phyloP scores from a whole-genome alignment of 805 yeast genomes.

The Yarrowia divulgata region DNA sequence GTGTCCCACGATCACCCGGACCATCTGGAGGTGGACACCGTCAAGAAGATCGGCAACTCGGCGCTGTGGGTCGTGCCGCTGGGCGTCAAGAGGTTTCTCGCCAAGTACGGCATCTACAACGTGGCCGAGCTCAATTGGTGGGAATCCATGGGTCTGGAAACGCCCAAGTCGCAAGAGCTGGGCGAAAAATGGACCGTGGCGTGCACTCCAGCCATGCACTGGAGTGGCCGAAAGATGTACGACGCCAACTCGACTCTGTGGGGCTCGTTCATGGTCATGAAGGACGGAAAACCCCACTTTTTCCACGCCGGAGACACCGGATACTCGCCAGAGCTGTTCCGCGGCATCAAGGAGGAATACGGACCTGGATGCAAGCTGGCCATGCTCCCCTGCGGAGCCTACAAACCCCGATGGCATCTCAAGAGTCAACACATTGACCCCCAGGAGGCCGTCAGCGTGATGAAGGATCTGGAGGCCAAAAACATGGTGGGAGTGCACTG shows the following conservation, averaged over 20 bases:
- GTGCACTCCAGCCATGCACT: constrained; percentile 89
- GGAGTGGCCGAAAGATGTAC: constrained; percentile 87
- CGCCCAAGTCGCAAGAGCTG: constrained; percentile 43
- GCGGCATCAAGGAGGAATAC: constrained; percentile 65
- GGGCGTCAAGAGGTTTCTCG: constrained; percentile 71
- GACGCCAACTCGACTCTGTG: constrained; percentile 85
- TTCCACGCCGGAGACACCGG: constrained; percentile 98
- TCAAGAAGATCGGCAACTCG: constrained; percentile 60
- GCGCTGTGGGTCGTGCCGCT: constrained; percentile 86
- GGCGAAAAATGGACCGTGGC: constrained; percentile 75
- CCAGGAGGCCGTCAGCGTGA: constrained; percentile 72
- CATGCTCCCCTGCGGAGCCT: constrained; percentile 91
- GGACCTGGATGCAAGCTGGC: constrained; percentile 70
- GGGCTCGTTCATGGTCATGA: constrained; percentile 82
- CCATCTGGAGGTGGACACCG: constrained; percentile 76
- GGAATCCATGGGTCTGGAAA: constrained; percentile 64
- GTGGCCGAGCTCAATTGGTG: constrained; percentile 91
- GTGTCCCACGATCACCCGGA: constrained; percentile 97
- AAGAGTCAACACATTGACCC: constrained; percentile 89
- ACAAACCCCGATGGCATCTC: constrained; percentile 94
- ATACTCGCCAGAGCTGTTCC: constrained; percentile 75
- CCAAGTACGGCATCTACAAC: constrained; percentile 63
- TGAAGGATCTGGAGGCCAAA: constrained; percentile 65
- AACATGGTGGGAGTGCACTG: constrained; percentile 89
- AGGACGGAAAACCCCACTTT: constrained; percentile 71